Evolutionary conservation across 306 rosid genomes (phyloP), one percentile per base, ranked within the genome.

Genomic region (Gillenia trifoliata): DNA sequence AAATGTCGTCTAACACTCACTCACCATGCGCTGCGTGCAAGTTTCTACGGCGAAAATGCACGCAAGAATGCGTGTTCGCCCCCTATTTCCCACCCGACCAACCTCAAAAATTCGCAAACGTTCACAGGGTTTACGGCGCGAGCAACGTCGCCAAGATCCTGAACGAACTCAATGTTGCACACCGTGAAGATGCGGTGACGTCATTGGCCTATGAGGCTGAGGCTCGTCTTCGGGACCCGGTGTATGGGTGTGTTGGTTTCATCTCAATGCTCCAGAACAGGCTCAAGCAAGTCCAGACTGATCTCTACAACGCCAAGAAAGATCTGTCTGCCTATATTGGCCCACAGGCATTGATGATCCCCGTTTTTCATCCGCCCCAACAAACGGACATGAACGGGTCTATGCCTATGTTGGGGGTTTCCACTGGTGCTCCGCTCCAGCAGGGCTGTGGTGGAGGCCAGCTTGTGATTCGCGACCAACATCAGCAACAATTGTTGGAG

Each of bases 81-180:
- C 98, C 98, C 2, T 93, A 89, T 71, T 93, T 93, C 73, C 98
- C 98, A 57, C 97, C 98, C 8, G 98, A 93, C 72, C 94, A 93
- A 73, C 97, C 92, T 5, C 93, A 86, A 81, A 85, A 92, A 63
- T 93, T 93, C 15, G 84, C 91, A 19, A 83, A 82, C 52, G 96
- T 93, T n/a, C 98, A 93, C 85, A 85, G 79, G 68, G 96, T 91
- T 0, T 93, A 91, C 84, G 98, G 98, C 0, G 98, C 98, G 3
- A 88, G 97, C 80, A 93, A 93, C 68, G 93, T 93, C 1, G 83
- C 96, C 2, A 93, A 93, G 85, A 88, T 91, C 28, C 85, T 93
- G 5, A 91, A 89, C 74, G 98, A 93, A 52, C 89, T 93, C 26
- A 82, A 77, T 62, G 80, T 88, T 0, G 54, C 83, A 2, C 88